phyloP scores from a whole-genome alignment of 495 filamentous ascomycete genomes.

The Neurospora sp. region DNA sequence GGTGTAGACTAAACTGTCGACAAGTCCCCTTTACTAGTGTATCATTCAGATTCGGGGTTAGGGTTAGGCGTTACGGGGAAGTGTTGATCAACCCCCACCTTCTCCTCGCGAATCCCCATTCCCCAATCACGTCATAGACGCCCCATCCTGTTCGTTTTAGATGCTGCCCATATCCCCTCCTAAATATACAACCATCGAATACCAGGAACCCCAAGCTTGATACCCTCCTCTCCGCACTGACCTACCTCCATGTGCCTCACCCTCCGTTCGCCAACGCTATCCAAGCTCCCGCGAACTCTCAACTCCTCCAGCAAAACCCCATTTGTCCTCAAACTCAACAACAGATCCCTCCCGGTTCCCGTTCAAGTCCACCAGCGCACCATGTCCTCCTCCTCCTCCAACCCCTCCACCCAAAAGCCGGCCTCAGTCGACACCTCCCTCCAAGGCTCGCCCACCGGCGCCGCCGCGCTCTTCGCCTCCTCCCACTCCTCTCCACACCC shows the following conservation, averaged over 20 bases:
- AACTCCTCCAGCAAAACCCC: neutral
- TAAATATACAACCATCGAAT: neutral
- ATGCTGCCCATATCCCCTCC: neutral
- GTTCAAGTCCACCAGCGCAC: neutral
- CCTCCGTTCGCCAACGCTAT: neutral
- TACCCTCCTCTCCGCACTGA: neutral
- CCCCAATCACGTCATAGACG: neutral
- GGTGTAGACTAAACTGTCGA: neutral
- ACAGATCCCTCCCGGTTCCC: neutral
- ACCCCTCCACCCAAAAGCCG: neutral
- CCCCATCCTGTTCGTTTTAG: neutral
- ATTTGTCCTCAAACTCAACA: neutral
- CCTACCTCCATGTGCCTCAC: neutral
- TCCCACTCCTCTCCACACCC: slow-evolving; percentile 24
- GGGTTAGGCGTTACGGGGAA: neutral
- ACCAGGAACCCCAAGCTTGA: neutral
- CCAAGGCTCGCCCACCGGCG: slow-evolving; percentile 13
- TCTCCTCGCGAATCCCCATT: neutral
- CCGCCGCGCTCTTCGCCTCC: slow-evolving; percentile 25
- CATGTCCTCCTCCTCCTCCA: neutral
- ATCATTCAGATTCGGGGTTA: neutral
- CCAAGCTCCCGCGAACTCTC: neutral
- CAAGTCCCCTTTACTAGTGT: neutral
- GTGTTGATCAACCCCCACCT: neutral
- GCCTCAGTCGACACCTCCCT: slow-evolving; percentile 12